Conservation (phyloP, 2,329 filamentous ascomycete genomes). For the Talaromyces sp. region DNA sequence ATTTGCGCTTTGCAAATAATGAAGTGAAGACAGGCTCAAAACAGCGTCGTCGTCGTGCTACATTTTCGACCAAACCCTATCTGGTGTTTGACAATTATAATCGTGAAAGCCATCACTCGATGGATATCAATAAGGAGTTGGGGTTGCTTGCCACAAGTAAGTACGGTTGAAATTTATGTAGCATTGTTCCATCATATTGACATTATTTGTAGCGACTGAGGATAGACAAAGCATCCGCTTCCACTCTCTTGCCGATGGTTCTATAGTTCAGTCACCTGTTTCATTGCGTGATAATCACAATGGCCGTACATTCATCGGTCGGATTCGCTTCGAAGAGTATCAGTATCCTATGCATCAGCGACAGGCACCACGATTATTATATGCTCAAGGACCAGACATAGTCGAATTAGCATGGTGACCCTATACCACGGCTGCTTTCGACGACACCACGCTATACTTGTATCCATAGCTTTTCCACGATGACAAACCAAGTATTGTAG, state of each 20-base stretch:
- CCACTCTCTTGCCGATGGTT: constrained; percentile 37
- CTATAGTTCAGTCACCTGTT: constrained; percentile 30
- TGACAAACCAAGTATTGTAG: not conserved
- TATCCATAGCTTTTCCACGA: not conserved
- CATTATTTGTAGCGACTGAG: constrained; percentile 29
- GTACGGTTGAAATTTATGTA: constrained; percentile 14
- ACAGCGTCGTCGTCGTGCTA: constrained; percentile 27
- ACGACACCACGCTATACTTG: not conserved
- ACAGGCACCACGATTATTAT: constrained; percentile 34
- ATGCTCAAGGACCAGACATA: constrained; percentile 31
- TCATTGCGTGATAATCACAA: constrained; percentile 25
- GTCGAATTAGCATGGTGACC: constrained; percentile 39
- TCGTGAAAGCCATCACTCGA: constrained; percentile 28
- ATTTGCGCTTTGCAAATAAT: constrained; percentile 35
- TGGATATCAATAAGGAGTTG: constrained; percentile 38
- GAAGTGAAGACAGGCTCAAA: constrained; percentile 22
- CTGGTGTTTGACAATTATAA: constrained; percentile 34
- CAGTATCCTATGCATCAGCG: constrained; percentile 25
- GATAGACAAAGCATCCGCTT: constrained; percentile 32
- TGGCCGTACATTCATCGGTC: constrained; percentile 23
- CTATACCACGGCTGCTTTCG: not conserved
- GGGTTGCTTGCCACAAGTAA: constrained; percentile 38
- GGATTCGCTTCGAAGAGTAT: constrained; percentile 34
- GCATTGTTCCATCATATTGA: not conserved
- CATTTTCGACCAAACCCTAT: constrained; percentile 35